Conservation (phyloP, 192 early-diverging fungal species). For the Backusella luteola region DNA sequence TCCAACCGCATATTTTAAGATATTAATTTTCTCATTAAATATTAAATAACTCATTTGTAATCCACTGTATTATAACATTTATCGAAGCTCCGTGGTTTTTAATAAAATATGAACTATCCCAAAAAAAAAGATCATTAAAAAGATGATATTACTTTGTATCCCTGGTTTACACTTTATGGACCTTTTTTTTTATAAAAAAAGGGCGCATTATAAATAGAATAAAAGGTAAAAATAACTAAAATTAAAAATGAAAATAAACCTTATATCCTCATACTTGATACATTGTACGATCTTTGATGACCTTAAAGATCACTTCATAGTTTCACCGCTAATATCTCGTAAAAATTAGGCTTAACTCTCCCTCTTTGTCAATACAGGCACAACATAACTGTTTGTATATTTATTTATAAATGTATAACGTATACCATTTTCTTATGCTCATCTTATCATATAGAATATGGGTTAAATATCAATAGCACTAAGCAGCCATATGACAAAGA, state of each 20-base stretch:
- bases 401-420: background rate
- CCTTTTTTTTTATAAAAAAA: background rate
- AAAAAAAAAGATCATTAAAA: background rate
- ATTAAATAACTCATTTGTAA: background rate
- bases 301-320: too few relatives aligned
- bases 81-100: background rate
- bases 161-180: background rate
- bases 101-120: background rate
- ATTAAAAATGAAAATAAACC: background rate
- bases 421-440: background rate
- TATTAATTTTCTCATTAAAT: background rate
- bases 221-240: background rate
- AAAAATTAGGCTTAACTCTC: too few relatives aligned
- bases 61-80: background rate
- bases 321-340: too few relatives aligned
- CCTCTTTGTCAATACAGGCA: too few relatives aligned
- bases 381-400: background rate
- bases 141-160: background rate
- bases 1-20: slow-evolving; percentile 3
- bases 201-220: background rate
- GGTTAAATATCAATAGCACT: background rate
- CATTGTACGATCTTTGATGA: too few relatives aligned
- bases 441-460: background rate
- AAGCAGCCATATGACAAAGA: background rate
- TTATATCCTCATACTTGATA: background rate